A percentile compares a stretch with the other conserved stretches of the same genome.
These are phyloP conservation scores for Lactarius indigo DNA, from an alignment of 768 basidiomycete genomes.

Conservation along the genomic window DNA sequence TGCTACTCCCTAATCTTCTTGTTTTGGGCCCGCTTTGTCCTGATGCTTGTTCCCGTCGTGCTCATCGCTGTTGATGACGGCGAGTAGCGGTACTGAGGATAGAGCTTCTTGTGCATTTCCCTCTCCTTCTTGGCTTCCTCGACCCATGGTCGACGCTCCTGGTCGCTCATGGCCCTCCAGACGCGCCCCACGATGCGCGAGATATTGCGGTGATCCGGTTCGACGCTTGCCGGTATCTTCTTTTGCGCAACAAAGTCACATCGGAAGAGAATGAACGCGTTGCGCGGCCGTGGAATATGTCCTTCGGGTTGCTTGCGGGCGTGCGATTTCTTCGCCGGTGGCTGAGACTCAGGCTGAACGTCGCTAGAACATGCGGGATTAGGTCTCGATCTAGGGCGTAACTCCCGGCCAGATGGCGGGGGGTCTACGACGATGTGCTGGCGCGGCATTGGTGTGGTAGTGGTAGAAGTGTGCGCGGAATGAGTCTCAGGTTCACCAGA, in stretches of 20 bases:
- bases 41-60: neutral
- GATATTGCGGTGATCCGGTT: slow-evolving; percentile 66
- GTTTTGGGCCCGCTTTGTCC: slow-evolving; percentile 7
- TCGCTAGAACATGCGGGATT: neutral
- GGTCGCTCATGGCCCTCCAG: slow-evolving; percentile 55
- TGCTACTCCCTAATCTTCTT: slow-evolving; percentile 11
- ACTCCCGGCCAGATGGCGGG: neutral
- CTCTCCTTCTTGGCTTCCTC: slow-evolving; percentile 49
- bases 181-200: slow-evolving; percentile 62
- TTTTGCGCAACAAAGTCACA: slow-evolving; percentile 67
- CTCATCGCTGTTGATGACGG: slow-evolving; percentile 6
- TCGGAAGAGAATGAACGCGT: slow-evolving; percentile 79
- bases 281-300: slow-evolving; percentile 69
- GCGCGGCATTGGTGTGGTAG: neutral
- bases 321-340: slow-evolving; percentile 41
- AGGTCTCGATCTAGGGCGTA: neutral
- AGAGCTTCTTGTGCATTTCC: slow-evolving; percentile 37
- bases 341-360: neutral
- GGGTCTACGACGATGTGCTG: neutral
- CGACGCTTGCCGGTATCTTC: slow-evolving; percentile 49
- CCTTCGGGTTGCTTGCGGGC: slow-evolving; percentile 45
- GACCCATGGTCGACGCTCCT: slow-evolving; percentile 48
- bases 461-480: neutral
- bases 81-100: slow-evolving; percentile 34
- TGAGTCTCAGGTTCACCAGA: neutral